Percentiles rank a stretch among this genome's conserved stretches.
These are phyloP conservation scores for Emericellopsis terricola DNA, from an alignment of 495 filamentous ascomycete species.

Conservation along the genomic window DNA sequence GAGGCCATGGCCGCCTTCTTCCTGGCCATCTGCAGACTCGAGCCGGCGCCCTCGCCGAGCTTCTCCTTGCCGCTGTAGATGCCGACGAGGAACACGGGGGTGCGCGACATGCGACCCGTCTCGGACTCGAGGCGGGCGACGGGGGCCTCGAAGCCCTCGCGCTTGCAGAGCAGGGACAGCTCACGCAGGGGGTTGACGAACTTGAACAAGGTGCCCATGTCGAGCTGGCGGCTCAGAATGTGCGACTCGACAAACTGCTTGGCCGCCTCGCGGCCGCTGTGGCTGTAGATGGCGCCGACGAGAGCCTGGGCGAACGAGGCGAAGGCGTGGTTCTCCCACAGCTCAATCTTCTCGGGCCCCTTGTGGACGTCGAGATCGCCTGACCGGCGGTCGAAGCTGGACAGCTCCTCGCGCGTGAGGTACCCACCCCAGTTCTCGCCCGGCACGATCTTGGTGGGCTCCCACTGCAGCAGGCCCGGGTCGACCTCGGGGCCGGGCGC, in stretches of 20 bases:
- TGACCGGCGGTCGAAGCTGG: slow-evolving; percentile 61
- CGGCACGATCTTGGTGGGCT: slow-evolving; percentile 19
- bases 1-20: slow-evolving; percentile 62
- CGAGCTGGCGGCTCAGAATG: slow-evolving; percentile 62
- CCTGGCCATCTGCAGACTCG: slow-evolving; percentile 58
- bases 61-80: slow-evolving; percentile 78
- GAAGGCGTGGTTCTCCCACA: slow-evolving; percentile 16
- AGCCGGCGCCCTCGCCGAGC: slow-evolving; percentile 69
- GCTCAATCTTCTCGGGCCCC: slow-evolving; percentile 7
- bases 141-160: slow-evolving; percentile 78
- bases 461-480: slow-evolving; percentile 77
- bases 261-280: slow-evolving; percentile 48
- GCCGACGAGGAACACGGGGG: slow-evolving; percentile 87
- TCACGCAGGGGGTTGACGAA: slow-evolving; percentile 73
- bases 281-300: slow-evolving; percentile 67
- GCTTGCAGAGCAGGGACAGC: slow-evolving; percentile 56
- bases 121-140: slow-evolving; percentile 75
- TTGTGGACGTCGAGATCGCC: slow-evolving; percentile 31
- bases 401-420: slow-evolving; percentile 40
- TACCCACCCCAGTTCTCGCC: slow-evolving; percentile 14
- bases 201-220: slow-evolving; percentile 56
- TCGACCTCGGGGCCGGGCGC: slow-evolving; percentile 82
- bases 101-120: slow-evolving; percentile 64
- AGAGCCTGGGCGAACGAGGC: slow-evolving; percentile 63
- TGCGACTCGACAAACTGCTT: slow-evolving; percentile 71